Evolutionary conservation across 139 green algal species (phyloP), one percentile per base, ranked within the genome.

Genomic region (Micractinium sp.): DNA sequence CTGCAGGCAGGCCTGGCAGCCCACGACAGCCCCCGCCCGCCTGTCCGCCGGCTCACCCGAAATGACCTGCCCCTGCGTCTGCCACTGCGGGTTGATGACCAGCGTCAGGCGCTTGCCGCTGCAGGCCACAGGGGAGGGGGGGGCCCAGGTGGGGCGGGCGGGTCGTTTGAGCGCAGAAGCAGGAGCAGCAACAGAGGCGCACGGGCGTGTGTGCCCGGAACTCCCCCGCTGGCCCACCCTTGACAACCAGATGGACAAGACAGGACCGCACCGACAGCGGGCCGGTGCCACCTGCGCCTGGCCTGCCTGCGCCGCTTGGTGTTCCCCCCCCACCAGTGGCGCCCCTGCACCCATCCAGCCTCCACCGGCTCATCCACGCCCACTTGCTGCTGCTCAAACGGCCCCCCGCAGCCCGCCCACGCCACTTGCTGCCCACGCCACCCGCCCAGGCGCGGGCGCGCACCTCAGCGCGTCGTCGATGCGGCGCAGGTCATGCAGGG

Each of bases 11-110:
- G 31, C 31, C 13, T 18, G 67, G 63, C 63, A 71, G 20, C 63
- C 63, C 63, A 31, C 9, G 25, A 76, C 25, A 27, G 69, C 69
- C 31, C 77, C 82, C 69, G 90, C 90, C 71, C 90, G 38, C 12
- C 76, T 88, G 33, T 89, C 61, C 60, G 36, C 29, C 35, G 5
- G n/a, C 56, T 27, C 61, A 81, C 87, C 87, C 82, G 92, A 94
- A 33, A 94, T 90, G 47, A 95, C 85, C 81, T 93, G 91, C 27
- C 93, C 93, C 36, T 92, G 89, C 1, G 84, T 90, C 81, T 95
- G 91, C 95, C 95, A 98, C 87, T 98, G 96, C 69, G 96, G 95
- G 89, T 98, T 98, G 82, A 98, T 84, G 73, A 98, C 92, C 20
- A 98, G 86, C 53, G 91, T 92, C 35, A 95, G 90, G 3, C 92